These are phyloP conservation scores for Artemisia argyi DNA, from an alignment of 129 eudicot genomes.

Conservation along the genomic window DNA sequence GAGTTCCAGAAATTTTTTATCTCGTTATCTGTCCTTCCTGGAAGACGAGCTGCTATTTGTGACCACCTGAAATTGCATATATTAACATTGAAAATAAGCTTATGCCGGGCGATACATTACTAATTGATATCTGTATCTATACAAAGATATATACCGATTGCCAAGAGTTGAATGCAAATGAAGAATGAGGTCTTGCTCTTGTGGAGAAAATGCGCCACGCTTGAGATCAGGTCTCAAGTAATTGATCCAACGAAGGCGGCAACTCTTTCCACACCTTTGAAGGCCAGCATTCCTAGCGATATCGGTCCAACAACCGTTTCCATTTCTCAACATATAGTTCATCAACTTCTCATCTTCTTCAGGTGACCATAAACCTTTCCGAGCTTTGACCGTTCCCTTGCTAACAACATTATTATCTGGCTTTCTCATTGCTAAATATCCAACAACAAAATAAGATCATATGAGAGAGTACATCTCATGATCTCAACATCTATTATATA, in stretches of 20 bases:
- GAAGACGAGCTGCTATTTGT: conserved; percentile 38
- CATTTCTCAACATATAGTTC: conserved; percentile 78
- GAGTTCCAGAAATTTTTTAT: conserved; percentile 54
- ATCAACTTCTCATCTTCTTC: conserved; percentile 90
- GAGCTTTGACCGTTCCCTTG: conserved; percentile 37
- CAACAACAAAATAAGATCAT: conserved; percentile 13
- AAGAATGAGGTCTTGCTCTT: conserved; percentile 52
- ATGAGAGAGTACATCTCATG: conserved; percentile 17
- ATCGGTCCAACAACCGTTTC: conserved; percentile 91
- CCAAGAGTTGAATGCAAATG: conserved; percentile 40
- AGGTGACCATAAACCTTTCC: conserved; percentile 95
- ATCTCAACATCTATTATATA: conserved; percentile 10
- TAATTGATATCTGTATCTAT: not conserved
- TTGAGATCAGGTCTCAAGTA: conserved; percentile 40
- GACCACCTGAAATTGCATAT: conserved; percentile 31
- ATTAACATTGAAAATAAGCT: not conserved
- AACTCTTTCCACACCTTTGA: conserved; percentile 45
- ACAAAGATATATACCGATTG: conserved; percentile 26
- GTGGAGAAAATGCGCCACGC: conserved; percentile 36
- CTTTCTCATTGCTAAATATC: conserved; percentile 52
- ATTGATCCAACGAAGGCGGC: conserved; percentile 47
- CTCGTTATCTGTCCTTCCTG: conserved; percentile 44
- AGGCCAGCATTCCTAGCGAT: conserved; percentile 61
- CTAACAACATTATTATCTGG: conserved; percentile 39
- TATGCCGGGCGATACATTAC: not conserved